A percentile compares a stretch with the other conserved stretches of the same genome.
These are phyloP conservation scores for Nothopassalora personata DNA, from an alignment of 2,329 filamentous ascomycete species.

Conservation along the genomic window DNA sequence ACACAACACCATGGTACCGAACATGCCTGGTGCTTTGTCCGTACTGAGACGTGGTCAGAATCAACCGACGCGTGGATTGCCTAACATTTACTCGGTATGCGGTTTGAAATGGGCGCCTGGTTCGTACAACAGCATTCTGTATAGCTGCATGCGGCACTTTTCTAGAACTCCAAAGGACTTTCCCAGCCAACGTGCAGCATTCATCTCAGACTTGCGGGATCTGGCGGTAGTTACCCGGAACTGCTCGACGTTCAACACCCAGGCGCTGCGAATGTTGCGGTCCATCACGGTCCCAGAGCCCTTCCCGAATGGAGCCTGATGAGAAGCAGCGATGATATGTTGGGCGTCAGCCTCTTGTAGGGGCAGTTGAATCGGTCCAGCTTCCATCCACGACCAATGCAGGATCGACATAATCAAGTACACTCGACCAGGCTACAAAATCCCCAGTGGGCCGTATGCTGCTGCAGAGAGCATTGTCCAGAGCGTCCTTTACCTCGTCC, in stretches of 20 bases:
- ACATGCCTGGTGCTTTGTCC: background rate
- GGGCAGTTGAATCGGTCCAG: constrained; percentile 5
- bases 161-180: background rate
- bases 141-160: background rate
- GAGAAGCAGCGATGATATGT: constrained; percentile 17
- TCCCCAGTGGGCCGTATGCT: background rate
- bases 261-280: background rate
- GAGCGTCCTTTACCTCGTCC: background rate
- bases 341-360: constrained; percentile 5
- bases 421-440: background rate
- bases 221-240: background rate
- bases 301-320: constrained; percentile 30
- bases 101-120: background rate
- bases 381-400: background rate
- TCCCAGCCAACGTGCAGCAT: too few relatives aligned
- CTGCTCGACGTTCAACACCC: background rate
- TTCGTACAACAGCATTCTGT: background rate
- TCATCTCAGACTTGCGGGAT: background rate
- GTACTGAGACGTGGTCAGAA: background rate
- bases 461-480: background rate
- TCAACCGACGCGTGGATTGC: background rate
- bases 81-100: background rate
- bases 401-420: background rate
- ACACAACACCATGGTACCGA: background rate
- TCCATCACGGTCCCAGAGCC: constrained; percentile 31